Evolutionary conservation across 352 stramenopile genomes (phyloP).

Genomic region (Phytophthora citricola): DNA sequence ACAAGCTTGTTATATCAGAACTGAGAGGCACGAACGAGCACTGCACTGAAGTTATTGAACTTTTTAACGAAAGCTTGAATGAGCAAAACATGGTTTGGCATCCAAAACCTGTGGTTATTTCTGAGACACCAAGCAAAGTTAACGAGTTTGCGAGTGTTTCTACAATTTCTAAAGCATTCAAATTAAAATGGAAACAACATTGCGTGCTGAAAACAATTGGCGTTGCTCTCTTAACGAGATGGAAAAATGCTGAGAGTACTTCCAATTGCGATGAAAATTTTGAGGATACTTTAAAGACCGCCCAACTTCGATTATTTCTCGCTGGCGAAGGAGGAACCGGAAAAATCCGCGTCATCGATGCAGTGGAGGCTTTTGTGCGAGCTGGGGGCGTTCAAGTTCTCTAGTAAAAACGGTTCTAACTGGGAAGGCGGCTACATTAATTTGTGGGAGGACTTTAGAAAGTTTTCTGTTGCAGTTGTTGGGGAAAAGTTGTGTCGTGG

Average conservation of each 20-base stretch:
- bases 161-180: neutral
- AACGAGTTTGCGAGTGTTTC: neutral
- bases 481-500: neutral
- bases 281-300: neutral
- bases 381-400: neutral
- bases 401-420: slow-evolving; percentile 8
- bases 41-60: too few relatives aligned
- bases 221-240: neutral
- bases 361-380: slow-evolving; percentile 1
- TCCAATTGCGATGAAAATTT: neutral
- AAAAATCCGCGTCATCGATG: slow-evolving; percentile 9
- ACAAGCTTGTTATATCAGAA: too few relatives aligned
- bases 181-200: neutral
- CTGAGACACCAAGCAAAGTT: neutral
- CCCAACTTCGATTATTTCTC: slow-evolving; percentile 1
- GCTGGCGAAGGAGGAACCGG: slow-evolving; percentile 5
- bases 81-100: too few relatives aligned
- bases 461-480: neutral
- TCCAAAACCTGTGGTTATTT: neutral
- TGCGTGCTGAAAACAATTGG: neutral
- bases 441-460: neutral
- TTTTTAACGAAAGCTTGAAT: too few relatives aligned
- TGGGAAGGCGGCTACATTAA: slow-evolving; percentile 3
- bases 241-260: neutral
- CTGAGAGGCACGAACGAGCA: too few relatives aligned